Base-by-base conservation (phyloP, 805 yeast species). In the Metschnikowia kofuensis region DNA sequence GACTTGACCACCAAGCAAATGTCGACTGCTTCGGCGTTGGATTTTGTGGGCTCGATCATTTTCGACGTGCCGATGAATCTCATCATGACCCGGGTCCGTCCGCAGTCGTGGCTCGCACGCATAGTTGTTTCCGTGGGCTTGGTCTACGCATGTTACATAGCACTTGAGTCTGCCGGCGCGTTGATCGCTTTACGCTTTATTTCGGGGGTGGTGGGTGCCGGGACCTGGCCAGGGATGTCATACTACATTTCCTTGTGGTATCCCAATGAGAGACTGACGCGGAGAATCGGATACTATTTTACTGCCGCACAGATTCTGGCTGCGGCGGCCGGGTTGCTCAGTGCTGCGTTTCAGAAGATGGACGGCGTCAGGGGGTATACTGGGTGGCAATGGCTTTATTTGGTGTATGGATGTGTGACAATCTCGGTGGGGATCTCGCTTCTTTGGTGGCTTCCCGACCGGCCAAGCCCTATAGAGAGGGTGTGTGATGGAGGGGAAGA, bases 291-390 rank as follows among this genome's bases (percentile, higher is more conserved):
- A 2, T 89, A 85, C 68, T 89, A 89, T 65, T 89, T 84, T 66
- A 89, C 96, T 1, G 96, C 96, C 16, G 95, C 96, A 1, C 96
- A 89, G 66, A 64, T 89, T n/a, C 83, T 91, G 40, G 91, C 95
- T 0, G 83, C 95, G 12, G 91, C 83, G 6, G 90, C 91, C 7
- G 96, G 96, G 38, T 75, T 89, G 46, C 88, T 88, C 10, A 80
- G 87, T 47, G 96, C 96, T 2, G 96, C 95, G 0, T 87, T 89
- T 72, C 96, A 89, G 63, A 83, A 79, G 55, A 85, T 89, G 80
- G 91, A 89, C 62, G 84, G 83, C 51, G 68, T 57, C 14, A 68
- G 79, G 32, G 96, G 96, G 2, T 72, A 74, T 48, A 78, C 84
- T 42, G 96, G 96, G 31, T 89, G 89, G 85, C 89, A 85, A 68